Percentiles rank a stretch among this genome's conserved stretches.
phyloP scores from a whole-genome alignment of 1,284 basidiomycete genomes.

The Boletus mariae region DNA sequence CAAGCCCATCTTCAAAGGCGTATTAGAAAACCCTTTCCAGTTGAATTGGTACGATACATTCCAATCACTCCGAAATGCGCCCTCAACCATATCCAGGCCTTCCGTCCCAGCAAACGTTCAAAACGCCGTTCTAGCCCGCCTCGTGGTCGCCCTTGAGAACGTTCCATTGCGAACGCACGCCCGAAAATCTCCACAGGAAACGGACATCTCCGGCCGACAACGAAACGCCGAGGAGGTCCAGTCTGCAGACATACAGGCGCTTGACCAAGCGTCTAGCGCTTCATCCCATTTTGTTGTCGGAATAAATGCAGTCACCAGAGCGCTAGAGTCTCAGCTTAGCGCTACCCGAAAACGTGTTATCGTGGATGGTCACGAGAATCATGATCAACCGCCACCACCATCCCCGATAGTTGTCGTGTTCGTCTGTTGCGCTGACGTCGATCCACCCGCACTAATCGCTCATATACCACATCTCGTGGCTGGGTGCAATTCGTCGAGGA shows the following conservation, averaged over 20 bases:
- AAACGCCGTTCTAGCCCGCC: conserved; percentile 50
- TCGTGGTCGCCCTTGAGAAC: conserved; percentile 44
- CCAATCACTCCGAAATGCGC: background rate
- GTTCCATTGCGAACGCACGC: conserved; percentile 10
- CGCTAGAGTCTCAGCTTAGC: conserved; percentile 60
- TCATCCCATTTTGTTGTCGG: conserved; percentile 57
- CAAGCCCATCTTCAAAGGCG: conserved; percentile 63
- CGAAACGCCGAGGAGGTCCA: conserved; percentile 4
- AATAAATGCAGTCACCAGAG: conserved; percentile 78
- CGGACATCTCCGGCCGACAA: background rate
- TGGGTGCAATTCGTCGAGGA: conserved; percentile 55
- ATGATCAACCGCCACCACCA: conserved; percentile 19
- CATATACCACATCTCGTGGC: conserved; percentile 75
- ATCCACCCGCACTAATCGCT: conserved; percentile 65
- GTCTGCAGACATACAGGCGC: background rate
- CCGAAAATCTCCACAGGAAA: conserved; percentile 7
- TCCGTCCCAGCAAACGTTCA: conserved; percentile 59
- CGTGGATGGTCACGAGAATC: conserved; percentile 9
- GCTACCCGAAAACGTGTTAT: conserved; percentile 30
- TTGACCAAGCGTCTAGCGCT: conserved; percentile 4
- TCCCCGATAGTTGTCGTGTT: conserved; percentile 48
- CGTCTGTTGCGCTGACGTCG: conserved; percentile 68
- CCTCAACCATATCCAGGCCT: conserved; percentile 50
- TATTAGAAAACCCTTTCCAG: conserved; percentile 68
- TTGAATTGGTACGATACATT: conserved; percentile 54